These are phyloP conservation scores for Buxus sempervirens DNA, from an alignment of 164 flowering plant genomes.

Conservation along the genomic window DNA sequence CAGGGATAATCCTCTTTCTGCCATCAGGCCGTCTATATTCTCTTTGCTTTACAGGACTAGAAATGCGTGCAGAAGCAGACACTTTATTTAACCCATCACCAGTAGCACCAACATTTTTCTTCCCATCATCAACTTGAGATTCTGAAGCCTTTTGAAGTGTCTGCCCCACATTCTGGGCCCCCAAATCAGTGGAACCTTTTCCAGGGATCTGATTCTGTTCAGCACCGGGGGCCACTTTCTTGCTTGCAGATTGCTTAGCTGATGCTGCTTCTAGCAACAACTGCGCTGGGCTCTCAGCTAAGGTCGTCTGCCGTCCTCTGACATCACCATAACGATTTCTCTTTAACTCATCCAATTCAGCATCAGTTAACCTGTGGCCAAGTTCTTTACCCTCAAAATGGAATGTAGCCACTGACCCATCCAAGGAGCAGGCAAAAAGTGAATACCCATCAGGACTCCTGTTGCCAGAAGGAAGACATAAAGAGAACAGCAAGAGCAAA, in stretches of 20 bases:
- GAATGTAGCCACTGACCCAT: constrained; percentile 88
- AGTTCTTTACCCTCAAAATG: constrained; percentile 91
- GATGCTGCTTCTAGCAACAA: constrained; percentile 92
- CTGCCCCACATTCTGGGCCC: constrained; percentile 13
- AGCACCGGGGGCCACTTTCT: constrained; percentile 43
- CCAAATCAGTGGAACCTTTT: constrained; percentile 47
- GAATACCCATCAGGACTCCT: constrained; percentile 99
- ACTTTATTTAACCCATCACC: constrained; percentile 52
- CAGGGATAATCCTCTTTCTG: constrained; percentile 95
- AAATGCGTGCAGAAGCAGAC: constrained; percentile 36
- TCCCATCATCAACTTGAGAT: constrained; percentile 46
- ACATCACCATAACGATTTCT: constrained; percentile 93
- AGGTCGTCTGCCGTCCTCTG: constrained; percentile 78
- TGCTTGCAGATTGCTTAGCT: constrained; percentile 57
- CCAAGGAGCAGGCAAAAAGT: constrained; percentile 96
- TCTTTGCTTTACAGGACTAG: constrained; percentile 94
- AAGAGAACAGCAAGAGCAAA: not conserved
- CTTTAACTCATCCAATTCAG: constrained; percentile 85
- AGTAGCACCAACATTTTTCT: constrained; percentile 37
- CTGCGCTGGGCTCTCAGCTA: constrained; percentile 97
- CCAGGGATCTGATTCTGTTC: constrained; percentile 36
- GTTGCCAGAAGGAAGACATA: constrained; percentile 18
- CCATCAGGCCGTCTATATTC: constrained; percentile 99
- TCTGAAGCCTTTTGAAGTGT: constrained; percentile 33
- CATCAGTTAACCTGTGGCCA: constrained; percentile 72